Conservation (phyloP, 495 filamentous ascomycete species). For the Podospora anserina region DNA sequence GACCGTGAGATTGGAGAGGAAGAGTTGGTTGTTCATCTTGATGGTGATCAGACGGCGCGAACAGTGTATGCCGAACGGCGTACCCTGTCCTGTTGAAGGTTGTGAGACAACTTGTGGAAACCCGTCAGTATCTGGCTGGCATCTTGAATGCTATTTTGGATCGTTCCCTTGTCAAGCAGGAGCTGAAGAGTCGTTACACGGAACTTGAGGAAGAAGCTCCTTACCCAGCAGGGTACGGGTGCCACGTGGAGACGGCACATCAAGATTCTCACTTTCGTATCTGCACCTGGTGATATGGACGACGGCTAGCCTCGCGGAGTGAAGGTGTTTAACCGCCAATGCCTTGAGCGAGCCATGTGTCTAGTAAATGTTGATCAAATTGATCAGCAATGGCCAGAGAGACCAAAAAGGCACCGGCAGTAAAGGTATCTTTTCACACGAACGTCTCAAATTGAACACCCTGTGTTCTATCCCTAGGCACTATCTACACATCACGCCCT, state of each 20-base stretch:
- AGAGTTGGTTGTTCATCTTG: too few relatives aligned
- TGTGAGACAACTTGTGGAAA: too few relatives aligned
- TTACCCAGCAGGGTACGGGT: too few relatives aligned
- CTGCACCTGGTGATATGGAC: background rate
- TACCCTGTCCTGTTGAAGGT: too few relatives aligned
- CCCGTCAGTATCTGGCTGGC: too few relatives aligned
- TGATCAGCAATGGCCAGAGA: background rate
- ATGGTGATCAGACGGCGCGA: too few relatives aligned
- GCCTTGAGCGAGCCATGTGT: background rate
- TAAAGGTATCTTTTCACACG: background rate
- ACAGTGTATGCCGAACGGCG: too few relatives aligned
- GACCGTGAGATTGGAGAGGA: too few relatives aligned
- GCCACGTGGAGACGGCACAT: background rate
- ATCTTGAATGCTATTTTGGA: too few relatives aligned
- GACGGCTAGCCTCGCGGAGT: background rate
- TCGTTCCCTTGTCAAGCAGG: too few relatives aligned
- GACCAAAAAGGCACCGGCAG: background rate
- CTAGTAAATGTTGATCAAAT: background rate
- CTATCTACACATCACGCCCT: background rate
- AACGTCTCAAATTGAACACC: background rate
- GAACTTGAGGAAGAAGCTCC: too few relatives aligned
- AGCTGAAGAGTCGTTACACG: too few relatives aligned
- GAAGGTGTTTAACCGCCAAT: background rate
- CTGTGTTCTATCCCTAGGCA: background rate
- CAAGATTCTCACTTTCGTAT: background rate